Percentiles rank a stretch among this genome's conserved stretches.
Conservation (phyloP, 192 early-diverging fungal species). For the Coemansia interrupta region DNA sequence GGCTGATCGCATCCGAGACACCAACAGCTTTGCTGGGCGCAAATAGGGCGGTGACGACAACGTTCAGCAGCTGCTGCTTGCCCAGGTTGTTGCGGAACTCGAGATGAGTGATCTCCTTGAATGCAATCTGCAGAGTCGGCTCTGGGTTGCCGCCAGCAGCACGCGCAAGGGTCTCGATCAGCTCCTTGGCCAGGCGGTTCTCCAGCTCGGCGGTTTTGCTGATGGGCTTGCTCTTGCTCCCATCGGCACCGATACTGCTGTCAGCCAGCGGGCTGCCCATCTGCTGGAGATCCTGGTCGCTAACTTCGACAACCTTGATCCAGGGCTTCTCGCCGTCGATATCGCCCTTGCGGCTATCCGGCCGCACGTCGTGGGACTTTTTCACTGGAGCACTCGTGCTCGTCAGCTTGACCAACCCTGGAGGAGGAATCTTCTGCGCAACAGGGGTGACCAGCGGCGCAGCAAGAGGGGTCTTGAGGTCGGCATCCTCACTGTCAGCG, state of each 20-base stretch:
- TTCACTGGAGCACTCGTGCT: conserved; percentile 5
- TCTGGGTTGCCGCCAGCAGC: conserved; percentile 8
- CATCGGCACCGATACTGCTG: conserved; percentile 4
- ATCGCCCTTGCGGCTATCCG: conserved; percentile 15
- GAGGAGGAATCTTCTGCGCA: conserved; percentile 33
- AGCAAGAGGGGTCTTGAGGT: conserved; percentile 22
- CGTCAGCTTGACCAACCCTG: conserved; percentile 13
- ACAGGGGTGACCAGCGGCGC: conserved; percentile 36
- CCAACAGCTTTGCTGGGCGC: conserved; percentile 21
- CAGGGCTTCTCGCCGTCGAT: conserved; percentile 33
- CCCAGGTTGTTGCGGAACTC: conserved; percentile 80
- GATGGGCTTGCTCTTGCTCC: conserved; percentile 15
- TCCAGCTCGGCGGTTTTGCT: conserved; percentile 35
- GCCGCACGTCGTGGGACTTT: conserved; percentile 19
- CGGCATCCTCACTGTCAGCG: not conserved
- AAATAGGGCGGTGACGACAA: conserved; percentile 60
- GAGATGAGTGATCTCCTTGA: conserved; percentile 78
- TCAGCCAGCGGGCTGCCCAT: conserved; percentile 41
- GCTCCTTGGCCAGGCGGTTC: conserved; percentile 25
- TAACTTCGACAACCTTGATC: conserved; percentile 45
- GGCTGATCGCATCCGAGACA: conserved; percentile 18
- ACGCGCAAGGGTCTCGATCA: conserved; percentile 12
- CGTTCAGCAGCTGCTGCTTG: conserved; percentile 72
- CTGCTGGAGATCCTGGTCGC: conserved; percentile 33
- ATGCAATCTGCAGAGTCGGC: conserved; percentile 52